Conservation (phyloP, 2,329 filamentous ascomycete genomes). For the Alternaria ventricosa region DNA sequence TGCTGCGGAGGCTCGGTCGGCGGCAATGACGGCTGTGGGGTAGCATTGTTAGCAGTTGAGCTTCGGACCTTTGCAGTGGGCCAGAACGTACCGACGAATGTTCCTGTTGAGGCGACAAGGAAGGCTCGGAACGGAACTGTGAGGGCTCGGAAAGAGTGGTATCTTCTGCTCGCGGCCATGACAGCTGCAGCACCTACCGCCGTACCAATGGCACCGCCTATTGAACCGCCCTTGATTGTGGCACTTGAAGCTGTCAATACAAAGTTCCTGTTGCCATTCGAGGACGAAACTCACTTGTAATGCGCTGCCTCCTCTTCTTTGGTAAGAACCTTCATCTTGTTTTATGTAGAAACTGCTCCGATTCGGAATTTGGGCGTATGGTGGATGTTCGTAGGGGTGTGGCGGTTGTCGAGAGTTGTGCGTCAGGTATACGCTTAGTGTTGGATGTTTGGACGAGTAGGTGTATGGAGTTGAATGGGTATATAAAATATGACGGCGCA, state of each 20-base stretch:
- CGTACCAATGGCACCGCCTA: slow-evolving; percentile 75
- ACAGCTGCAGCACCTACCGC: slow-evolving; percentile 72
- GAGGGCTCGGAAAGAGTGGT: slow-evolving; percentile 77
- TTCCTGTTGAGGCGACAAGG: slow-evolving; percentile 80
- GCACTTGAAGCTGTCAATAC: slow-evolving; percentile 51
- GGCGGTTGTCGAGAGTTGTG: not conserved
- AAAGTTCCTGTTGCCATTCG: not conserved
- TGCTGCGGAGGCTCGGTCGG: slow-evolving; percentile 74
- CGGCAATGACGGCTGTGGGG: slow-evolving; percentile 73
- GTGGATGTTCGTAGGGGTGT: not conserved
- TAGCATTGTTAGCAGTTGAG: slow-evolving; percentile 12
- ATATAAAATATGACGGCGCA: slow-evolving; percentile 14
- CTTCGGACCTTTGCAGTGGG: no score
- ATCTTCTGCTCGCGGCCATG: slow-evolving; percentile 71
- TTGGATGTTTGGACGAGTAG: not conserved
- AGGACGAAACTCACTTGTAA: slow-evolving; percentile 65
- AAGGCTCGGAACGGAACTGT: slow-evolving; percentile 92
- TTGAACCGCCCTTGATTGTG: slow-evolving; percentile 78
- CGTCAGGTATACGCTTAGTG: not conserved
- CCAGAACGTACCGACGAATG: slow-evolving; percentile 69
- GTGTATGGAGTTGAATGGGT: not conserved
- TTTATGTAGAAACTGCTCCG: not conserved
- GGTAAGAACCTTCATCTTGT: slow-evolving; percentile 88
- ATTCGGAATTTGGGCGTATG: not conserved
- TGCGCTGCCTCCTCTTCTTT: slow-evolving; percentile 90